Evolutionary conservation across 148 eudicot species (phyloP).

Genomic region (Hydrangea macrophylla): DNA sequence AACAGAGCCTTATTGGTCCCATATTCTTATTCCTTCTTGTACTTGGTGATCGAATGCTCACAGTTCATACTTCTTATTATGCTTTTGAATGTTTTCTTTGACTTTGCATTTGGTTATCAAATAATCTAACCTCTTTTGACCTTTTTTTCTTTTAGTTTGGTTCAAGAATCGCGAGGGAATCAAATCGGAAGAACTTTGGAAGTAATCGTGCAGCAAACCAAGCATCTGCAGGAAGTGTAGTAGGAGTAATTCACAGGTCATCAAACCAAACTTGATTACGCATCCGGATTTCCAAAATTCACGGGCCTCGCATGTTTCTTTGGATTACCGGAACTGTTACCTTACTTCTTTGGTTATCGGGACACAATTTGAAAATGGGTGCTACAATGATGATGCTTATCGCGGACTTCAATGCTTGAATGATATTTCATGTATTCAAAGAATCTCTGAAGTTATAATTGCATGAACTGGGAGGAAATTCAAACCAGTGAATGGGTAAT

Average conservation of each 20-base stretch:
- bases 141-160: conserved; percentile 59
- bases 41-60: not conserved
- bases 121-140: not conserved
- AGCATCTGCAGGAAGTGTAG: conserved; percentile 81
- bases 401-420: too few species aligned
- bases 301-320: not conserved
- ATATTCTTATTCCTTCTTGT: too few species aligned
- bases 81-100: not conserved
- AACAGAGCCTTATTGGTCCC: too few species aligned
- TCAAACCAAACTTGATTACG: conserved; percentile 5
- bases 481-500: too few species aligned
- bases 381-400: too few species aligned
- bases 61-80: not conserved
- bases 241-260: conserved; percentile 30
- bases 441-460: too few species aligned
- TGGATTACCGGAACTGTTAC: not conserved
- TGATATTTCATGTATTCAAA: too few species aligned
- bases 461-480: too few species aligned
- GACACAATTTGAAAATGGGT: too few species aligned
- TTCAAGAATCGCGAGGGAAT: conserved; percentile 87
- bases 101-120: not conserved
- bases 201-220: conserved; percentile 94
- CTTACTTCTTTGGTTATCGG: too few species aligned
- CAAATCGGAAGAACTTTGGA: conserved; percentile 83
- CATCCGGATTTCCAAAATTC: not conserved